Base-by-base conservation (phyloP, 2,329 filamentous ascomycete genomes). In the Calonectria multiphialidica region DNA sequence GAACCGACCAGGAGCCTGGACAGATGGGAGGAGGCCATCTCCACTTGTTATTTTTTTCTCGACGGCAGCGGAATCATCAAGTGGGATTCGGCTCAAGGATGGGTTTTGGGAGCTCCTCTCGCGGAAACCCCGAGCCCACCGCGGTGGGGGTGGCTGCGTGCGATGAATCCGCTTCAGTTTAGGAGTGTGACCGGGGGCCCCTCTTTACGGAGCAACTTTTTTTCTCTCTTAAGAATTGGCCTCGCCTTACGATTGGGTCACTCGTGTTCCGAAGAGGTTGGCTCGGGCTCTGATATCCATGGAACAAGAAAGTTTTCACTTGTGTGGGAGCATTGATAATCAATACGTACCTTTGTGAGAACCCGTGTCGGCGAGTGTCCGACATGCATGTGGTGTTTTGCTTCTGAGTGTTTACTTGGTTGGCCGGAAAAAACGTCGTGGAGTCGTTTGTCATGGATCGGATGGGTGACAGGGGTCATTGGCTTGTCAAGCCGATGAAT, bases 1-100 rank as follows among this genome's bases (percentile, higher is more conserved):
- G 73, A 73, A 49, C 61, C 61, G 68, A 69, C 59, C n/a, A 71
- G 64, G 66, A 40, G 50, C 42, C 55, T 68, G 44, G 50, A 44
- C 42, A 23, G 59, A 28, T 30, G 28, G 40, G 33, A 49, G 40
- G 70, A 69, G 42, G 66, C 12, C 53, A 69, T 74, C 66, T 42
- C 70, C 72, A 72, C 70, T 50, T 42, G 44, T 16, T 16, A 13
- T 35, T 66, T 30, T 45, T 65, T 49, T 9, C 45, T 37, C 7
- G n/a, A 47, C 64, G 59, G 47, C 44, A 53, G 18, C 44, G 62
- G 55, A 53, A 33, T 40, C 33, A 37, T 61, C 12, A 25, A 18
- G 35, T 61, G 30, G 57, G 49, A 59, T 61, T 45, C 42, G 30
- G 63, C 63, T 33, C 44, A 57, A 63, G 42, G 47, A 71, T 55